Evolutionary conservation across 1,284 basidiomycete genomes (phyloP).

Genomic region (Pterula multifida): DNA sequence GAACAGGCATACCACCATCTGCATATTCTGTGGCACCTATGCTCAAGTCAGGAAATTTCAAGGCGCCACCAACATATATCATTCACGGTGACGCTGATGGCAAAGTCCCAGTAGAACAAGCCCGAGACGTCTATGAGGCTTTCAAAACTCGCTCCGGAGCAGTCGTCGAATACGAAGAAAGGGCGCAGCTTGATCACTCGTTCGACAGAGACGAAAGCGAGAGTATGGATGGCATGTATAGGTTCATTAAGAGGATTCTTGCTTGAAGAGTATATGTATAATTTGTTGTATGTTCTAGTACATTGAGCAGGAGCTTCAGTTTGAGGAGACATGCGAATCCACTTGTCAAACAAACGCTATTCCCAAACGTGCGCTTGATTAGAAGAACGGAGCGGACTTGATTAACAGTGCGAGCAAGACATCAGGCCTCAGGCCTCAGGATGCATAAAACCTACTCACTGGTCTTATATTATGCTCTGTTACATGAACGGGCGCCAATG

Average conservation of each 20-base stretch:
- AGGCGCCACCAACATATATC: slow-evolving; percentile 20
- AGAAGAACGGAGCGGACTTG: too few species aligned
- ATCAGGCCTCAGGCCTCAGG: too few species aligned
- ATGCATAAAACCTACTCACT: too few species aligned
- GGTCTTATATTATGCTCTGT: too few species aligned
- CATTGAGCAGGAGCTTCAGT: too few species aligned
- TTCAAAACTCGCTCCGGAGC: slow-evolving; percentile 5
- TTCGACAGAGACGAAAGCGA: slow-evolving; percentile 20
- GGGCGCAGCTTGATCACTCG: slow-evolving; percentile 20
- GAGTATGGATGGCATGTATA: slow-evolving; percentile 16
- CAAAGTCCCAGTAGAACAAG: slow-evolving; percentile 21
- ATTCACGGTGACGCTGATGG: slow-evolving; percentile 23
- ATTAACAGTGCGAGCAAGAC: too few species aligned
- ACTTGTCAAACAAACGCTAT: too few species aligned
- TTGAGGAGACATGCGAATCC: too few species aligned
- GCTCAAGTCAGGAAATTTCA: slow-evolving; percentile 15
- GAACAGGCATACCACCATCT: slow-evolving; percentile 17
- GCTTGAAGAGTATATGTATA: too few species aligned
- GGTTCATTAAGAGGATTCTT: background rate
- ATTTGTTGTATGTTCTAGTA: too few species aligned
- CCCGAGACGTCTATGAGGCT: slow-evolving; percentile 3
- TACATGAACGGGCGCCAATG: background rate
- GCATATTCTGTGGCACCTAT: slow-evolving; percentile 18
- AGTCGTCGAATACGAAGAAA: slow-evolving; percentile 19
- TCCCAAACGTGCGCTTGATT: too few species aligned